A percentile compares a stretch with the other conserved stretches of the same genome.
phyloP scores from a whole-genome alignment of 116 monocot species.

The Zostera marina region DNA sequence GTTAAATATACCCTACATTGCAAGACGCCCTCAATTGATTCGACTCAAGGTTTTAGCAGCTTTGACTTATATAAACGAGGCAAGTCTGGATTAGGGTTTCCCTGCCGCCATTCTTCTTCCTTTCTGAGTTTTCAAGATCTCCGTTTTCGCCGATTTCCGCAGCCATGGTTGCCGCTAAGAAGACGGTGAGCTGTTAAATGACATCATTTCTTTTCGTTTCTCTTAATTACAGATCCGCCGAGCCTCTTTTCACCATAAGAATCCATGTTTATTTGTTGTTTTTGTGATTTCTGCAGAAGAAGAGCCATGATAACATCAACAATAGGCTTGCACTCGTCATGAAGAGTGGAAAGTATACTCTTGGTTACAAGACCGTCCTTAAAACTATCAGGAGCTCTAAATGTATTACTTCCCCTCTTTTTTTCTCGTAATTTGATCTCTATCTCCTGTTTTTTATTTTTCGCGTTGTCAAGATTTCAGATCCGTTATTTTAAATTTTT shows the following conservation, averaged over 20 bases:
- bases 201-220: not conserved
- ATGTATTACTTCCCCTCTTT: slow-evolving; percentile 17
- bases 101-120: not conserved
- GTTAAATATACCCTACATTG: too few species aligned
- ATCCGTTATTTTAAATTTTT: not conserved
- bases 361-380: slow-evolving; percentile 83
- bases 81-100: not conserved
- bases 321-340: slow-evolving; percentile 85
- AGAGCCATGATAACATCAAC: slow-evolving; percentile 78
- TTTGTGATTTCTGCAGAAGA: slow-evolving; percentile 56
- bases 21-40: too few species aligned
- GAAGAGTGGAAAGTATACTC: slow-evolving; percentile 96
- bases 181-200: not conserved
- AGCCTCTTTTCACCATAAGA: not conserved
- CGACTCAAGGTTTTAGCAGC: too few species aligned
- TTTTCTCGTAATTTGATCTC: not conserved
- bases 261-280: not conserved
- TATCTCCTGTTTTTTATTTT: not conserved
- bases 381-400: slow-evolving; percentile 56
- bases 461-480: not conserved
- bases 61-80: not conserved
- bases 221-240: not conserved
- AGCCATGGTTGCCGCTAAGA: not conserved
- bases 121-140: not conserved
- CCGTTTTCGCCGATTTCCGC: not conserved